Percentiles rank a stretch among this genome's conserved stretches.
Conservation (phyloP, 345 rosid species). For the Physaria fendleri region DNA sequence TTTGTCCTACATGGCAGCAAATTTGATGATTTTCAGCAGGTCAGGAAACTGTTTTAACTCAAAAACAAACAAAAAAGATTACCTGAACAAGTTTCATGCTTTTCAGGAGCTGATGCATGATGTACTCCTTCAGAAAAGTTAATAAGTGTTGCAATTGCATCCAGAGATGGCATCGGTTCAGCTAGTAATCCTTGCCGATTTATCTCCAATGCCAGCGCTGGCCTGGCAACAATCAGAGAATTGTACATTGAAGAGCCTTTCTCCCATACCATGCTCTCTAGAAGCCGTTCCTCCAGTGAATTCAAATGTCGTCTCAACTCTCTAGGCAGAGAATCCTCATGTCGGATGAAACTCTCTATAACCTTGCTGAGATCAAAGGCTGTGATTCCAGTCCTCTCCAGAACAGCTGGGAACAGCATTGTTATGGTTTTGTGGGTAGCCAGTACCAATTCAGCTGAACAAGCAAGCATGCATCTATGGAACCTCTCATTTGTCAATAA, state of each 20-base stretch:
- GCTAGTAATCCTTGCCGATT: slow-evolving; percentile 61
- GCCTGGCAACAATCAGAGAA: slow-evolving; percentile 81
- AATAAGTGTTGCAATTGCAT: slow-evolving; percentile 67
- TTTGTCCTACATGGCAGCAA: slow-evolving; percentile 57
- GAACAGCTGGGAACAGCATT: slow-evolving; percentile 92
- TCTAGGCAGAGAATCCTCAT: slow-evolving; percentile 94
- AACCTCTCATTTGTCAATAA: slow-evolving; percentile 92
- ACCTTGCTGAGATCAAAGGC: slow-evolving; percentile 99
- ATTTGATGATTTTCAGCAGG: slow-evolving; percentile 8
- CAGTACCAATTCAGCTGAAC: slow-evolving; percentile 91
- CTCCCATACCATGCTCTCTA: slow-evolving; percentile 99
- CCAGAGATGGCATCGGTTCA: slow-evolving; percentile 84
- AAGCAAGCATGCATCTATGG: slow-evolving; percentile 96
- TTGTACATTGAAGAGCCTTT: slow-evolving; percentile 96
- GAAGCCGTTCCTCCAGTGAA: slow-evolving; percentile 89
- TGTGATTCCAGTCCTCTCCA: slow-evolving; percentile 94
- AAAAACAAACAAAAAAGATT: slow-evolving; percentile 3
- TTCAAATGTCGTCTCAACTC: slow-evolving; percentile 94
- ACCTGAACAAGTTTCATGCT: slow-evolving; percentile 56
- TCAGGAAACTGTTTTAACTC: neutral
- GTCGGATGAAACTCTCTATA: slow-evolving; percentile 93
- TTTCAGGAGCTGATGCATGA: slow-evolving; percentile 38
- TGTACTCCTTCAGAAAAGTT: slow-evolving; percentile 46
- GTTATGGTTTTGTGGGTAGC: slow-evolving; percentile 93
- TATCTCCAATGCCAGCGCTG: slow-evolving; percentile 58